These are phyloP conservation scores for Papilionanthe hybrid DNA, from an alignment of 116 monocot genomes.

Conservation along the genomic window DNA sequence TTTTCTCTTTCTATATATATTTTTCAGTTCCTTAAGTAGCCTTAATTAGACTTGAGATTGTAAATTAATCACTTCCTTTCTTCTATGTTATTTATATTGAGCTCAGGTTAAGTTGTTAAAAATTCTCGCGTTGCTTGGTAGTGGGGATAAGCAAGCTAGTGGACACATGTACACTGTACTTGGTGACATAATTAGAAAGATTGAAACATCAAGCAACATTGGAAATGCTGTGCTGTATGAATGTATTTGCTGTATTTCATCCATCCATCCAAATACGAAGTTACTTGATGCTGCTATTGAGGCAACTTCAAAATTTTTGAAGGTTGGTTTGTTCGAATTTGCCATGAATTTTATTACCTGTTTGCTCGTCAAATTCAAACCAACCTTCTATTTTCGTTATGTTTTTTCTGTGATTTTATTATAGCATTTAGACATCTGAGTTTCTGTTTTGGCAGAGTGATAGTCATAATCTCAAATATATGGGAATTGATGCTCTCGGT, in stretches of 20 bases:
- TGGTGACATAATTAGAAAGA: conserved; percentile 79
- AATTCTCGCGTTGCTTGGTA: conserved; percentile 84
- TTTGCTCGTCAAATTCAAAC: neutral
- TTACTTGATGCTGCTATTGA: conserved; percentile 75
- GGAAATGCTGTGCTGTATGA: conserved; percentile 94
- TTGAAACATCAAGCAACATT: conserved; percentile 83
- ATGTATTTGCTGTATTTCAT: conserved; percentile 94
- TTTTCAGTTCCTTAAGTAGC: neutral
- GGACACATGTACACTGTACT: conserved; percentile 81
- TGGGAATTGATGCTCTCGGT: conserved; percentile 98
- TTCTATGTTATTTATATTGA: neutral
- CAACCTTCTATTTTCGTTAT: neutral
- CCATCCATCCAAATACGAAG: conserved; percentile 78
- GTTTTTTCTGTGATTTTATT: neutral
- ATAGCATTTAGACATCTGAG: neutral
- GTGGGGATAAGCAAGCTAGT: conserved; percentile 87
- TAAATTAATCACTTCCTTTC: neutral
- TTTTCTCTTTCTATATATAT: neutral
- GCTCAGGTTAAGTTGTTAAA: conserved; percentile 88
- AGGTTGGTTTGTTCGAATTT: conserved; percentile 40
- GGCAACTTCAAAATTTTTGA: conserved; percentile 88
- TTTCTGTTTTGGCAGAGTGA: conserved; percentile 61
- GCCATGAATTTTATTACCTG: conserved; percentile 1
- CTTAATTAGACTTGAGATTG: neutral
- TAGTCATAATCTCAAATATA: conserved; percentile 92